Evolutionary conservation across 2,329 filamentous ascomycete species (phyloP), one percentile per base, ranked within the genome.

Genomic region (Ophiostoma montium): DNA sequence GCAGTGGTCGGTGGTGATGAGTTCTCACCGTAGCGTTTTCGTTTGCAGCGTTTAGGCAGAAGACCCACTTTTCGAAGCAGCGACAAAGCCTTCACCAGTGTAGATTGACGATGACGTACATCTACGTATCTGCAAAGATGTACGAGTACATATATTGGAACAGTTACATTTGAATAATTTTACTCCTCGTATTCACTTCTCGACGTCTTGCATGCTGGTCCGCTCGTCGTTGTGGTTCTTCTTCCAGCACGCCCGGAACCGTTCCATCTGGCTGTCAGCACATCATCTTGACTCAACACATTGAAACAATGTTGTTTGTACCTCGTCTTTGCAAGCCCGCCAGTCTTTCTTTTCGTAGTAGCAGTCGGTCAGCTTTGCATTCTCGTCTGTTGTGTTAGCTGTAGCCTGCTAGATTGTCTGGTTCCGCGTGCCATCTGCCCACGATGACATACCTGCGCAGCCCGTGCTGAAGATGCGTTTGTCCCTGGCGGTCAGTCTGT

Each of bases 391-490:
- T 42, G 4, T 42, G 32, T 39, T 38, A 11, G 19, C 42, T 8
- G 16, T n/a, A 16, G 15, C 13, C 6, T 42, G 19, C 21, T 8
- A 7, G n/a, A n/a, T n/a, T n/a, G 12, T 2, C 21, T 16, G n/a
- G 23, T 27, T 4, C 23, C 8, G 23, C 23, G 23, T 27, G 23
- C 23, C 23, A 27, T 27, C 23, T 27, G 5, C 23, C 15, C n/a
- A 18, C 33, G 4, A n/a, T n/a, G n/a, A n/a, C n/a, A n/a, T 49
- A 94, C 90, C 82, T 66, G 88, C 78, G 62, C 90, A 96, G 51
- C 90, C 92, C 3, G 90, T 96, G 70, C 87, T 95, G 70, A 87
- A 94, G 65, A 96, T 96, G 62, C 92, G 77, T 75, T 95, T 90
- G 70, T 96, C 89, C 90, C 90, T 96, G 62, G 2, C 9, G 52